A percentile compares a stretch with the other conserved stretches of the same genome.
Conservation (phyloP, 805 yeast genomes). For the Grigorovia yakushimaensis region DNA sequence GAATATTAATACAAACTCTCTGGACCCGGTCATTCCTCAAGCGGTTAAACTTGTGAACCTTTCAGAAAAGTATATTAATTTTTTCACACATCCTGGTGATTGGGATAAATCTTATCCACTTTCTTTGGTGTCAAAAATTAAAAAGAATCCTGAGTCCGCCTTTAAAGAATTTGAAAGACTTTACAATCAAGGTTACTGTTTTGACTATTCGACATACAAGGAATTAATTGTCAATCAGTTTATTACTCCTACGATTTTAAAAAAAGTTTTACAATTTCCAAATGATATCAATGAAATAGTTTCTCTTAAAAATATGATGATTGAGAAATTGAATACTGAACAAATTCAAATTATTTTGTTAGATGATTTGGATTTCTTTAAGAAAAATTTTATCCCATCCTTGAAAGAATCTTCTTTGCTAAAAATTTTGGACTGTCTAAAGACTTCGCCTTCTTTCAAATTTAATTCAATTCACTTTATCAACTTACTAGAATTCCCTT, state of each 20-base stretch:
- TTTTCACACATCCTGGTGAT: slow-evolving; percentile 25
- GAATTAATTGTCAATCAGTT: slow-evolving; percentile 14
- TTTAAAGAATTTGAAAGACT: slow-evolving; percentile 21
- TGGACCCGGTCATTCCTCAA: slow-evolving; percentile 21
- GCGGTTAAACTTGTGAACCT: slow-evolving; percentile 20
- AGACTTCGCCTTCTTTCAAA: slow-evolving; percentile 2
- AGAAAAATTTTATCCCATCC: slow-evolving; percentile 10
- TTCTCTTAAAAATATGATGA: slow-evolving; percentile 14
- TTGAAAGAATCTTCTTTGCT: slow-evolving; percentile 19
- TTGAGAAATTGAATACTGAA: slow-evolving; percentile 5
- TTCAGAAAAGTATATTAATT: slow-evolving; percentile 16
- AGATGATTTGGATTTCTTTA: slow-evolving; percentile 4
- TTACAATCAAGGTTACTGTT: slow-evolving; percentile 19
- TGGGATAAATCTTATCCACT: slow-evolving; percentile 28
- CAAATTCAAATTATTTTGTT: slow-evolving; percentile 7
- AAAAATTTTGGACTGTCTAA: slow-evolving; percentile 14
- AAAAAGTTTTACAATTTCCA: slow-evolving; percentile 7
- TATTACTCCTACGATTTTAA: slow-evolving; percentile 14
- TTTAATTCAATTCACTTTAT: slow-evolving; percentile 7
- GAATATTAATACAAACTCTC: slow-evolving; percentile 18
- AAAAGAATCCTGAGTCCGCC: slow-evolving; percentile 19
- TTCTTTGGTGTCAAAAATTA: slow-evolving; percentile 19
- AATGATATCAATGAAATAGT: slow-evolving; percentile 12
- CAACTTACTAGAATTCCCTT: slow-evolving; percentile 18
- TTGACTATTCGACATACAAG: slow-evolving; percentile 27